Conservation (phyloP, 306 rosid genomes). For the Vigna angularis region DNA sequence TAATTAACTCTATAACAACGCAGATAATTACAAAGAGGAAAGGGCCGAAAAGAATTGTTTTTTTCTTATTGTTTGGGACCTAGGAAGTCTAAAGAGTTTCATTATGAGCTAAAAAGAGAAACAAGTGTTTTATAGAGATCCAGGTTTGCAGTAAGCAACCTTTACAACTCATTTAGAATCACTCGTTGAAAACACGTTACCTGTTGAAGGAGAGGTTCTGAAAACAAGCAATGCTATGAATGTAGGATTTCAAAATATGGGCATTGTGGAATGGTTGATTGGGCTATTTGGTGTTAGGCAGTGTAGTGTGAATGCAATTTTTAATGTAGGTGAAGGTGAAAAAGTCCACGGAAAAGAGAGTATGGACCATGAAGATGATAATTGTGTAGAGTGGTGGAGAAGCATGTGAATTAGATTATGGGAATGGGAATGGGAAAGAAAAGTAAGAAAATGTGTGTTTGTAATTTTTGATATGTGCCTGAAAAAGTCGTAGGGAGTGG, state of each 20-base stretch:
- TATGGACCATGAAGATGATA: conserved; percentile 34
- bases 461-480: not conserved
- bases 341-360: conserved; percentile 25
- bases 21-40: conserved; percentile 41
- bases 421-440: conserved; percentile 14
- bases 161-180: conserved; percentile 47
- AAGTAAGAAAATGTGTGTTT: not conserved
- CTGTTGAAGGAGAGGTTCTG: conserved; percentile 11
- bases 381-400: conserved; percentile 13
- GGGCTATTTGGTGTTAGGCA: not conserved
- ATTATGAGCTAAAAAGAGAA: conserved; percentile 30
- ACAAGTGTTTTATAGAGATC: conserved; percentile 40
- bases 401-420: conserved; percentile 6
- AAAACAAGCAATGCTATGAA: conserved; percentile 9
- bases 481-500: conserved; percentile 30
- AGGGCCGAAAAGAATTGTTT: conserved; percentile 48
- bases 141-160: conserved; percentile 38
- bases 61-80: conserved; percentile 32
- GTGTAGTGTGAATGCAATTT: not conserved
- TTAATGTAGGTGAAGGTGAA: not conserved
- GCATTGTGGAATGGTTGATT: not conserved
- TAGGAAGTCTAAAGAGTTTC: conserved; percentile 29
- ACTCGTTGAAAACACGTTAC: not conserved
- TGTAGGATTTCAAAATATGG: not conserved
- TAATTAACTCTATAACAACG: conserved; percentile 37